Conservation (phyloP, 768 basidiomycete genomes). For the Termitomyces sp. region DNA sequence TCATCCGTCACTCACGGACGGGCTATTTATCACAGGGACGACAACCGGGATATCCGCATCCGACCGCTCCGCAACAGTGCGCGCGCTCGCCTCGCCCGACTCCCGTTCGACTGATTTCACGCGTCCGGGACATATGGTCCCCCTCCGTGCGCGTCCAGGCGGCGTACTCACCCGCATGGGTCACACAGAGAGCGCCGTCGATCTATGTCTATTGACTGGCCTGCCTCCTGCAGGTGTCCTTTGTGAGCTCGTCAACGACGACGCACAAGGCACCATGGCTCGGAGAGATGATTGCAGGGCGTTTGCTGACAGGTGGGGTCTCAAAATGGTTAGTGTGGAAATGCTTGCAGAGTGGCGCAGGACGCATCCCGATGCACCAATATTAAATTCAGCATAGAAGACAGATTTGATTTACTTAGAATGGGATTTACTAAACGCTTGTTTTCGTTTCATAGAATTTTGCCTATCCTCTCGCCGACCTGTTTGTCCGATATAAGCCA, state of each 20-base stretch:
- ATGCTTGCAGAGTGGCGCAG: slow-evolving; percentile 59
- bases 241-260: slow-evolving; percentile 94
- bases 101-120: slow-evolving; percentile 68
- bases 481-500: slow-evolving; percentile 8
- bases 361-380: slow-evolving; percentile 20
- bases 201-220: slow-evolving; percentile 77
- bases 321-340: slow-evolving; percentile 95
- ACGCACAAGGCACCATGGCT: slow-evolving; percentile 89
- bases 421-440: not conserved
- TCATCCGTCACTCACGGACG: slow-evolving; percentile 1
- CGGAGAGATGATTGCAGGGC: slow-evolving; percentile 87
- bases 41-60: slow-evolving; percentile 97
- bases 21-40: slow-evolving; percentile 50
- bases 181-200: slow-evolving; percentile 90
- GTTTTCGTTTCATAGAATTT: slow-evolving; percentile 12
- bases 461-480: slow-evolving; percentile 34
- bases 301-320: slow-evolving; percentile 86
- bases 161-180: slow-evolving; percentile 87
- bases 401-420: not conserved
- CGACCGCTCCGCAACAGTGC: slow-evolving; percentile 86
- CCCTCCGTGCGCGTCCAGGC: slow-evolving; percentile 80
- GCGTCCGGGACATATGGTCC: slow-evolving; percentile 94
- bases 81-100: slow-evolving; percentile 68
- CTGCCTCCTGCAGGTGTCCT: slow-evolving; percentile 75
- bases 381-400: not conserved